Percentiles rank a stretch among this genome's conserved stretches.
Evolutionary conservation across 2,329 filamentous ascomycete genomes (phyloP).

Genomic region (Gaeumannomyces sp.): DNA sequence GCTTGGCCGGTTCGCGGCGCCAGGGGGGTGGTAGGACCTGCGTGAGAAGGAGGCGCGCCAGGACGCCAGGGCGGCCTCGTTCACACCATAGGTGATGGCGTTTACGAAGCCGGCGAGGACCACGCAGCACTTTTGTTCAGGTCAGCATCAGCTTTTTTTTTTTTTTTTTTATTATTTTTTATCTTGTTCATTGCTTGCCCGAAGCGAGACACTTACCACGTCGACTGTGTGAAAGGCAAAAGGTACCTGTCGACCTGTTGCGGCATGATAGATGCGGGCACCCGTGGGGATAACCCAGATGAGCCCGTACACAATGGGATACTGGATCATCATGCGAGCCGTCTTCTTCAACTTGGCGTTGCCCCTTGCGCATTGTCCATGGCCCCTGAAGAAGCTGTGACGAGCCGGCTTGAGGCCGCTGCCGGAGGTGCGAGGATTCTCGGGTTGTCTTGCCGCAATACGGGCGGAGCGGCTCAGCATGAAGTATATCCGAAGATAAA

Average conservation of each 20-base stretch:
- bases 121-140: slow-evolving; percentile 23
- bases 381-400: no score
- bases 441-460: no score
- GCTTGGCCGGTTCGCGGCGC: not conserved
- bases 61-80: slow-evolving; percentile 15
- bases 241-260: slow-evolving; percentile 26
- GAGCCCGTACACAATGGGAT: slow-evolving; percentile 34
- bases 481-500: slow-evolving; percentile 33
- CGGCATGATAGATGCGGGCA: slow-evolving; percentile 33
- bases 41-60: slow-evolving; percentile 15
- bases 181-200: not conserved
- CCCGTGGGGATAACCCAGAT: slow-evolving; percentile 35
- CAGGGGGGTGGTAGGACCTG: not conserved
- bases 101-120: slow-evolving; percentile 35
- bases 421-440: no score
- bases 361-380: not conserved
- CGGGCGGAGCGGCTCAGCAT: slow-evolving; percentile 20
- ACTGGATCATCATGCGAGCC: slow-evolving; percentile 35
- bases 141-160: not conserved
- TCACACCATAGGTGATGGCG: slow-evolving; percentile 32
- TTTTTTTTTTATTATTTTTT: not conserved
- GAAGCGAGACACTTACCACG: slow-evolving; percentile 18
- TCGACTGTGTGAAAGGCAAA: slow-evolving; percentile 30
- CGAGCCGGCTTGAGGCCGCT: no score
- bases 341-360: slow-evolving; percentile 21